Base-by-base conservation (phyloP, 768 basidiomycete genomes). In the Suillus hirtellus region DNA sequence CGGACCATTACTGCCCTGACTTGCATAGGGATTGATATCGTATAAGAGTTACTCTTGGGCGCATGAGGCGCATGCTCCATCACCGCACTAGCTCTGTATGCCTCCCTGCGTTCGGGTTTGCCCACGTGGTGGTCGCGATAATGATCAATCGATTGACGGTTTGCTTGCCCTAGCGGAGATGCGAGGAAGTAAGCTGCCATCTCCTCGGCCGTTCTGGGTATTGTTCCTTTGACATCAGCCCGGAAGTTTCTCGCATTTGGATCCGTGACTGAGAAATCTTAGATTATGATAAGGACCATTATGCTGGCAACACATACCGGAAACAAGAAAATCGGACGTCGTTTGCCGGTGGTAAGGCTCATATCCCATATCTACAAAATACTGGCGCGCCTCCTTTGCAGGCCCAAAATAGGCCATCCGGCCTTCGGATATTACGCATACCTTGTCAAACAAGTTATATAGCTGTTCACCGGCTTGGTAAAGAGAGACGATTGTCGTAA, bases 391-490 rank as follows among this genome's bases (percentile, higher is more conserved):
- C 64, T 89, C 83, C 9, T 82, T 78, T 4, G 86, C 83, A 8
- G 89, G 85, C 35, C 95, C 95, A 69, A 84, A 92, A 80, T 87
- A 96, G 12, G 92, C 89, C 73, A 91, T 89, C 34, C 83, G 89
- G 11, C 94, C 92, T 68, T 90, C 80, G 75, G 91, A 86, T 65
- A 97, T 81, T 37, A 96, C 85, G 68, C 93, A 79, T 40, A 96
- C 92, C 74, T 95, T 95, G 79, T 96, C 94, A 71, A 96, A 96
- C 2, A 89, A 69, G 0, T 86, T 80, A 64, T 89, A 89, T 64
- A 91, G 89, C 14, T 79, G 85, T 74, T 95, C 92, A 64, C 92
- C 89, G 7, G 92, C 93, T 73, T 95, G 90, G 69, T 92, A 92
- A 44, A 84, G 85, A 47, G 35, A 47, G 19, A 93, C 89, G 70